Evolutionary conservation across 2,329 filamentous ascomycete species (phyloP).

Genomic region (Blastomyces gilchristii): DNA sequence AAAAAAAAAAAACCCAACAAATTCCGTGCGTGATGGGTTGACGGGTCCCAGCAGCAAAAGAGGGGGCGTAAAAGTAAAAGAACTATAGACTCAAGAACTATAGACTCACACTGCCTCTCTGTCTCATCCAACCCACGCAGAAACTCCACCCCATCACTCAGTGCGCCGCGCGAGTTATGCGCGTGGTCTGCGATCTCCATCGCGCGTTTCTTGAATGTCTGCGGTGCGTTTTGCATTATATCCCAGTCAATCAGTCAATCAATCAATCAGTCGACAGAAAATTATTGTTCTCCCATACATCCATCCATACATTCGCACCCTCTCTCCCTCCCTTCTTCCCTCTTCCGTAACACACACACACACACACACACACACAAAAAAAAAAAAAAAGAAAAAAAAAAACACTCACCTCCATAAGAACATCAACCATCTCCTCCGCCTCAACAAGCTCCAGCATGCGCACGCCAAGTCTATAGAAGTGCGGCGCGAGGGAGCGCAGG

Average conservation of each 20-base stretch:
- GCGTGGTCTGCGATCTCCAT: conserved; percentile 80
- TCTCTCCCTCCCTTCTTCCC: too few species aligned
- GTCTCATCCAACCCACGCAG: conserved; percentile 80
- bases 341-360: neutral
- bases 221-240: neutral
- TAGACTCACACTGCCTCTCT: conserved; percentile 55
- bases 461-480: conserved; percentile 80
- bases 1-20: too few species aligned
- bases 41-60: neutral
- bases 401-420: conserved; percentile 47
- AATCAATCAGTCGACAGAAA: too few species aligned
- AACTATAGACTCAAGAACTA: too few species aligned
- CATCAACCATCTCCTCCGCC: conserved; percentile 67
- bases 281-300: too few species aligned
- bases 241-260: too few species aligned
- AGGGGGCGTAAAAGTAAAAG: too few species aligned
- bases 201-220: conserved; percentile 73
- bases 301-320: too few species aligned
- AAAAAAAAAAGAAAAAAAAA: too few species aligned
- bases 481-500: conserved; percentile 67
- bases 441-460: conserved; percentile 86
- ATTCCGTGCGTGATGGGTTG: too few species aligned
- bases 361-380: neutral
- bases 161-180: conserved; percentile 65
- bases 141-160: conserved; percentile 64